Evolutionary conservation across 139 green algal species (phyloP).

Genomic region (Coelastrella sp.): DNA sequence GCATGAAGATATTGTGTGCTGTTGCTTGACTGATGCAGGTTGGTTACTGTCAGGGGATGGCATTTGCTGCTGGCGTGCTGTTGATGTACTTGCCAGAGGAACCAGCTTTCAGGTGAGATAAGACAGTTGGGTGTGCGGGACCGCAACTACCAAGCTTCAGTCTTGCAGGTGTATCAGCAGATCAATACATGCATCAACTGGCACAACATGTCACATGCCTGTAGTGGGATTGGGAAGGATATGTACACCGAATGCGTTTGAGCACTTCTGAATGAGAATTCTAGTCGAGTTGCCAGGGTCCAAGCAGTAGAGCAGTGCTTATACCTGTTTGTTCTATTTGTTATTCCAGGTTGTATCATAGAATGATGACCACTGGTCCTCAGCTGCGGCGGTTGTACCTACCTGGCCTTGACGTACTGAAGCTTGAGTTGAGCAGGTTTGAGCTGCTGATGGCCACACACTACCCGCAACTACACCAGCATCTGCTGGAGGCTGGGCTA

Average conservation of each 20-base stretch:
- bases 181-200: no score
- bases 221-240: background rate
- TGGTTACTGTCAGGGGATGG: conserved; percentile 92
- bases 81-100: conserved; percentile 96
- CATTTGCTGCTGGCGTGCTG: conserved; percentile 91
- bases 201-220: background rate
- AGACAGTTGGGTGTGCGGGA: background rate
- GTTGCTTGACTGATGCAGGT: conserved; percentile 54
- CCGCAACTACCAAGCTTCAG: no score
- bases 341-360: conserved; percentile 67
- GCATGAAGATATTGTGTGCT: background rate
- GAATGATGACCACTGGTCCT: conserved; percentile 69
- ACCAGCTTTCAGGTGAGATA: conserved; percentile 77
- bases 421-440: conserved; percentile 60
- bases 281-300: no score
- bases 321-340: no score
- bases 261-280: no score
- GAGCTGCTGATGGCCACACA: conserved; percentile 62
- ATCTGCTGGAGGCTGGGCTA: conserved; percentile 75
- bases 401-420: conserved; percentile 81
- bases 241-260: no score
- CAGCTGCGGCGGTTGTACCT: conserved; percentile 88
- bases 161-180: no score
- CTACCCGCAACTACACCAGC: conserved; percentile 59
- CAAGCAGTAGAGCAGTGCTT: no score